These are phyloP conservation scores for Tetradesmus lagerheimii DNA, from an alignment of 139 green algal species.

Conservation along the genomic window DNA sequence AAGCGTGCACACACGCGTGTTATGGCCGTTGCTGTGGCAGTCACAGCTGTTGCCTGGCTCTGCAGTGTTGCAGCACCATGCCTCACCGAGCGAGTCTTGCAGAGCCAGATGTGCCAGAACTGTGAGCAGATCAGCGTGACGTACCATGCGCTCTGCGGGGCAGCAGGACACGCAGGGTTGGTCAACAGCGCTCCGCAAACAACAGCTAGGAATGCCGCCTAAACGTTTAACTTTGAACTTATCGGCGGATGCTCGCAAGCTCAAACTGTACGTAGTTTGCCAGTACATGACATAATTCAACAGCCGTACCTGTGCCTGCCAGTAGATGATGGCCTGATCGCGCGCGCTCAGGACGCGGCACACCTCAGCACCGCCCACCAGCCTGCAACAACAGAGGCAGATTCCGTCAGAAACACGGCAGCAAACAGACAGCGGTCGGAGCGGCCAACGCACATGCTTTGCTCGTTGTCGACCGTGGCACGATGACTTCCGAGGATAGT, in stretches of 20 bases:
- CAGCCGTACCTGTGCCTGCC: constrained; percentile 44
- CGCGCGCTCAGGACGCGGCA: constrained; percentile 31
- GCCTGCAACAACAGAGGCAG: background rate
- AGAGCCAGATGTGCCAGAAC: constrained; percentile 64
- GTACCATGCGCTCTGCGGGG: constrained; percentile 44
- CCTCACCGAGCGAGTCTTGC: constrained; percentile 49
- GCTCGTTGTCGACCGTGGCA: too few relatives aligned
- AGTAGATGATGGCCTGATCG: constrained; percentile 44
- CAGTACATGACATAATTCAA: too few relatives aligned
- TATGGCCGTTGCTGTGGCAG: background rate
- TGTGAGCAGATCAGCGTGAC: constrained; percentile 56
- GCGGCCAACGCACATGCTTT: background rate
- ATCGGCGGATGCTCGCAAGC: background rate
- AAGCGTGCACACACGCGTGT: background rate
- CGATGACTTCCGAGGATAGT: too few relatives aligned
- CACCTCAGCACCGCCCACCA: background rate
- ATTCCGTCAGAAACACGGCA: background rate
- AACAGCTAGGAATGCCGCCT: background rate
- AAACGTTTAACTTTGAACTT: background rate
- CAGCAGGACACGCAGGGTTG: background rate
- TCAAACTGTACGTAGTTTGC: background rate
- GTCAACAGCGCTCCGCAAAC: background rate
- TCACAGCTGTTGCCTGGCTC: too few relatives aligned
- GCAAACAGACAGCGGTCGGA: background rate
- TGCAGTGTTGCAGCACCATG: too few relatives aligned